phyloP scores from a whole-genome alignment of 2,329 filamentous ascomycete species.

The Geoglossum cookeanum region DNA sequence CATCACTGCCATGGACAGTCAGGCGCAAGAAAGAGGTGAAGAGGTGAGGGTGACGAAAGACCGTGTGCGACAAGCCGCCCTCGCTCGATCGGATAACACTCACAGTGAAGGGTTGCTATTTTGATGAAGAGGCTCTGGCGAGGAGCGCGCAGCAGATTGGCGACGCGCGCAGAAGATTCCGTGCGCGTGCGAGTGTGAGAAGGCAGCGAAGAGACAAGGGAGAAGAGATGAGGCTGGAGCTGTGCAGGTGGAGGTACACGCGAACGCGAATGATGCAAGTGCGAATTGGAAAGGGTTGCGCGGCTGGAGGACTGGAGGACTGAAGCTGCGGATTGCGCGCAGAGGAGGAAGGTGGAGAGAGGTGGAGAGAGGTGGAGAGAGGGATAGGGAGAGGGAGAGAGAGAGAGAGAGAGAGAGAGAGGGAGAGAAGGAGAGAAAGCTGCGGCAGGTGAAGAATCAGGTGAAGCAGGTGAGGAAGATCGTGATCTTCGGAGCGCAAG shows the following conservation, averaged over 20 bases:
- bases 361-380: too few relatives aligned
- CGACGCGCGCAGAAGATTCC: neutral
- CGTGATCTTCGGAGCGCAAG: neutral
- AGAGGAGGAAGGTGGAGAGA: too few relatives aligned
- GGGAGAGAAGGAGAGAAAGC: neutral
- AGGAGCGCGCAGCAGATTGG: neutral
- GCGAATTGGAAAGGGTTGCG: too few relatives aligned
- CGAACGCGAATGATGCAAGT: too few relatives aligned
- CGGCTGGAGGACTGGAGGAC: neutral
- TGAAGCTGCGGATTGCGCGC: neutral
- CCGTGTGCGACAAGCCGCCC: constrained; percentile 7
- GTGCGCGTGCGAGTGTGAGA: neutral
- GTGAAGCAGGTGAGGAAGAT: neutral
- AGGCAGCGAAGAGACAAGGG: too few relatives aligned
- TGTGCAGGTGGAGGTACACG: too few relatives aligned
- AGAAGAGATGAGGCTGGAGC: too few relatives aligned
- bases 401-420: neutral
- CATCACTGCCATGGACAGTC: constrained; percentile 16
- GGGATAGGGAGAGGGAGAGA: neutral
- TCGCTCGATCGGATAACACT: constrained; percentile 1
- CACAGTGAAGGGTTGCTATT: neutral
- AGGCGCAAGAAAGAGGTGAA: neutral
- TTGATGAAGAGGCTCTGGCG: neutral
- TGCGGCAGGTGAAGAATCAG: neutral
- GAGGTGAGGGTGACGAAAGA: constrained; percentile 2